Conservation (phyloP, 2,329 filamentous ascomycete species). For the Ophiostoma fasciatum region DNA sequence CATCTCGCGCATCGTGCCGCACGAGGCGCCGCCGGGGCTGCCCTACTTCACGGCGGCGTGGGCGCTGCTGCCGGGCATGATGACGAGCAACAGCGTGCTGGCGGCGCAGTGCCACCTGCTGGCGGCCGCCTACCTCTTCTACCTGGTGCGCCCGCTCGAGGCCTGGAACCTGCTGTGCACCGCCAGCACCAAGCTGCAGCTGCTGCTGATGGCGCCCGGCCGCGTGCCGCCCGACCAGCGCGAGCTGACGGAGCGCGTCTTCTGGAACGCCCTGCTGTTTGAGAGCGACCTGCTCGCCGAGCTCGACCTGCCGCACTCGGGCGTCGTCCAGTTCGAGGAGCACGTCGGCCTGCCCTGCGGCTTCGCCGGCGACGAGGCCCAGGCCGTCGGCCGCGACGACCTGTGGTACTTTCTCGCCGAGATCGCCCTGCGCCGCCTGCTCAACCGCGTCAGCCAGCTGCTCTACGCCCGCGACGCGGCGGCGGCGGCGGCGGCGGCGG, state of each 20-base stretch:
- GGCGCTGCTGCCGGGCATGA: slow-evolving; percentile 60
- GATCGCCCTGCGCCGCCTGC: slow-evolving; percentile 60
- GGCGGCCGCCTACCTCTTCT: slow-evolving; percentile 70
- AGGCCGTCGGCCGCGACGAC: slow-evolving; percentile 53
- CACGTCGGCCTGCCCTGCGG: slow-evolving; percentile 63
- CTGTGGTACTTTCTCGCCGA: slow-evolving; percentile 79
- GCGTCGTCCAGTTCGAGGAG: slow-evolving; percentile 70
- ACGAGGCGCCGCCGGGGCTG: slow-evolving; percentile 59
- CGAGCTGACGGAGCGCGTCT: slow-evolving; percentile 63
- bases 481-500: slow-evolving; percentile 53
- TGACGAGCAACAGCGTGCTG: slow-evolving; percentile 65
- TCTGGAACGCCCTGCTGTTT: slow-evolving; percentile 71
- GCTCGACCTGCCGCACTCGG: slow-evolving; percentile 67
- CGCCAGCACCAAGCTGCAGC: slow-evolving; percentile 67
- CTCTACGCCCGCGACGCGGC: slow-evolving; percentile 63
- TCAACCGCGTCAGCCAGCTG: slow-evolving; percentile 66
- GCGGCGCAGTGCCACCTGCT: slow-evolving; percentile 70
- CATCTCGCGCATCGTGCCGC: slow-evolving; percentile 55
- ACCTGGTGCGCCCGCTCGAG: slow-evolving; percentile 66
- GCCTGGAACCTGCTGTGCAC: slow-evolving; percentile 71
- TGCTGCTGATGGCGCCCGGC: slow-evolving; percentile 56
- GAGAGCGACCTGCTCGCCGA: slow-evolving; percentile 70
- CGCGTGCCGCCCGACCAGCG: slow-evolving; percentile 55
- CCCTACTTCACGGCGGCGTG: slow-evolving; percentile 72
- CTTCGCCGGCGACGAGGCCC: slow-evolving; percentile 56